Conservation (phyloP, 345 rosid genomes). For the Heritiera littoralis region DNA sequence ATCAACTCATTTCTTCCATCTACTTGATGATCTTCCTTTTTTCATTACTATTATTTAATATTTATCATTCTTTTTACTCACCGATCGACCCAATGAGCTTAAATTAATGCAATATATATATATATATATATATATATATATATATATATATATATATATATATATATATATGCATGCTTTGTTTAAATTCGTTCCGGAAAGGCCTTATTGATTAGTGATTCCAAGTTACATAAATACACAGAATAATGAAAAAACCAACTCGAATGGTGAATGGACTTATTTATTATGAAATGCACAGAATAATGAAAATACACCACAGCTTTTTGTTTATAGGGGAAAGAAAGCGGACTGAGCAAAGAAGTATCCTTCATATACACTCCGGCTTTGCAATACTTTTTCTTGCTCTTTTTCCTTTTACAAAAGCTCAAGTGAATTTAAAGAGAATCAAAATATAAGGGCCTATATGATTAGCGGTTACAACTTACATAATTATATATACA, state of each 20-base stretch:
- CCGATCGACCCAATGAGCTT: not conserved
- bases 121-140: not conserved
- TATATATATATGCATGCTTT: not conserved
- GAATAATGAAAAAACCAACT: too few relatives aligned
- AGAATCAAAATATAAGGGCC: not conserved
- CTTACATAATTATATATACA: conserved; percentile 3
- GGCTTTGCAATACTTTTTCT: not conserved
- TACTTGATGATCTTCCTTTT: too few relatives aligned
- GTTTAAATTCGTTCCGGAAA: not conserved
- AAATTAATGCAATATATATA: not conserved
- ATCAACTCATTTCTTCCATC: too few relatives aligned
- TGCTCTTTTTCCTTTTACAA: not conserved
- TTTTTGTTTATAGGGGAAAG: not conserved
- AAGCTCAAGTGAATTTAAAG: not conserved
- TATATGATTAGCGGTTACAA: not conserved
- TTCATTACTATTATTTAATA: not conserved
- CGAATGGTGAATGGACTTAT: too few relatives aligned
- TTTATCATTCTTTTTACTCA: not conserved
- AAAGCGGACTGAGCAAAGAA: not conserved
- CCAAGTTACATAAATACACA: too few relatives aligned
- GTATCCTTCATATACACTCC: not conserved
- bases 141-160: not conserved
- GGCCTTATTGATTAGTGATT: too few relatives aligned
- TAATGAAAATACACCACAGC: not conserved
- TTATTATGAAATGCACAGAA: not conserved